Evolutionary conservation across 2,329 filamentous ascomycete genomes (phyloP), one percentile per base, ranked within the genome.

Genomic region (Sporothrix globosa): DNA sequence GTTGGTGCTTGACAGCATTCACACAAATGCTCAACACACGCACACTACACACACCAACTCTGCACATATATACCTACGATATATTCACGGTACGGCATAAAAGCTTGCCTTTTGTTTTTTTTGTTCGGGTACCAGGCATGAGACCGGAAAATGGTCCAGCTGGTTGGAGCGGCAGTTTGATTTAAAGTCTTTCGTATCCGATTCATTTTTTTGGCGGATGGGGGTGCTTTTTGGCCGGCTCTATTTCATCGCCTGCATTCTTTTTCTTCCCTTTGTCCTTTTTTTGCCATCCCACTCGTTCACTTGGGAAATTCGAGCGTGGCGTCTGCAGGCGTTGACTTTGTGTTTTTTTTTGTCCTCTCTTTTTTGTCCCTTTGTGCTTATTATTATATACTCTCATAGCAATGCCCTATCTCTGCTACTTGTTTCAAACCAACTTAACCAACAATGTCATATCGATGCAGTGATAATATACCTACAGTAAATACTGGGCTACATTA

Each of bases 271-370:
- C 48, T 44, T 52, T 30, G 48, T 48, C 30, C 9, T 46, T 65
- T 46, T 39, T 60, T 41, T 27, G 19, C 27, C 50, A 5, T 48
- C 27, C 24, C 44, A 27, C 21, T 56, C 50, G 17, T 61, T 48
- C 2, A 21, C 14, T 27, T 63, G 58, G 58, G 39, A 46, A 17
- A 27, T 24, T 13, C 17, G 58, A 63, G 58, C 58, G 41, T 63
- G 58, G 58, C 58, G 58, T 63, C 58, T 46, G 58, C 41, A 24
- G 58, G 58, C 58, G 58, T 63, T 63, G 39, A 63, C 53, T 19
- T 34, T 24, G 13, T n/a, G 54, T 39, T 30, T 39, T 44, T 46
- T 17, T 9, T 27, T 63, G 21, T 10, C 27, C 50, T 10, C n/a
- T 53, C n/a, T 21, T 21, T 19, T 19, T 27, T 30, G 27, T 46